These are phyloP conservation scores for Ophiocordyceps unilateralis DNA, from an alignment of 2,329 filamentous ascomycete species.

Conservation along the genomic window DNA sequence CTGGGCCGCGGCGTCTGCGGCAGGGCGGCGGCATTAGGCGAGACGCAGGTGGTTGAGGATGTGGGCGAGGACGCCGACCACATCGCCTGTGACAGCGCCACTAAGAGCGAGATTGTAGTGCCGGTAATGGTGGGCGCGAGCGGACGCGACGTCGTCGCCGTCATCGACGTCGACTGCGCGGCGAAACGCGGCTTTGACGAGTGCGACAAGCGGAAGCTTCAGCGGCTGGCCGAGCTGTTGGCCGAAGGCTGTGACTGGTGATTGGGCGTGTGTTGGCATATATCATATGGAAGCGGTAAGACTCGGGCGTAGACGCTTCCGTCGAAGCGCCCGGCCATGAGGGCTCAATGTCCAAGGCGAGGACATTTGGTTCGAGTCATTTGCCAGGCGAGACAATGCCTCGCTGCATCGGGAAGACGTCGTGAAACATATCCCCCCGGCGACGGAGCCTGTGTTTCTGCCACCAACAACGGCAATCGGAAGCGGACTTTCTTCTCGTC, in stretches of 20 bases:
- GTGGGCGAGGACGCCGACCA: constrained; percentile 63
- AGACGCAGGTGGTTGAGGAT: constrained; percentile 51
- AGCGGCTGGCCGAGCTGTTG: constrained; percentile 45
- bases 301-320: background rate
- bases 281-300: background rate
- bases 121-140: constrained; percentile 35
- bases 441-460: background rate
- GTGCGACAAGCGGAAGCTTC: constrained; percentile 47
- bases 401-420: background rate
- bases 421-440: background rate
- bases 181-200: constrained; percentile 49
- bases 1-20: constrained; percentile 66
- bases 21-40: constrained; percentile 38
- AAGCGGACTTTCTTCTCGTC: background rate
- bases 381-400: background rate
- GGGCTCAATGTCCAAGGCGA: background rate
- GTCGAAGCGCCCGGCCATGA: background rate
- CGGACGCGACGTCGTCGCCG: constrained; percentile 40
- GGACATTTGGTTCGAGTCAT: background rate
- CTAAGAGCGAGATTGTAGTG: constrained; percentile 67
- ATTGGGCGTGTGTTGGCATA: background rate
- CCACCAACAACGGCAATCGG: background rate
- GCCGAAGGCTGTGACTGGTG: constrained; percentile 49
- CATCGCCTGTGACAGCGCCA: constrained; percentile 65
- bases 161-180: constrained; percentile 68